phyloP scores from a whole-genome alignment of 148 eudicot species.

The Chenopodium quinoa region DNA sequence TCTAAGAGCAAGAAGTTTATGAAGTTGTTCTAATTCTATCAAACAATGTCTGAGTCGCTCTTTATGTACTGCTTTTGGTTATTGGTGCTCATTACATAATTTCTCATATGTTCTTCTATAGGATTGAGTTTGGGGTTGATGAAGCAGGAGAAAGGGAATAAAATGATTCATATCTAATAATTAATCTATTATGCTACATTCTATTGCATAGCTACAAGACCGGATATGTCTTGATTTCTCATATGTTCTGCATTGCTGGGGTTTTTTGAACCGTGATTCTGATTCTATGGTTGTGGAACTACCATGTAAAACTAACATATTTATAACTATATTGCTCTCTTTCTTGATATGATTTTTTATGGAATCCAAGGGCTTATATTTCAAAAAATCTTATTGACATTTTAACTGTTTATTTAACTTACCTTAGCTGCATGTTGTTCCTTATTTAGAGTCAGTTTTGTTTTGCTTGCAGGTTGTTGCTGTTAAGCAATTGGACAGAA shows the following conservation, averaged over 20 bases:
- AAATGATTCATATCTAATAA: not conserved
- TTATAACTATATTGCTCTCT: not conserved
- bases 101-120: not conserved
- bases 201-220: not conserved
- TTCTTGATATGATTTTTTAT: not conserved
- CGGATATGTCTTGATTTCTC: not conserved
- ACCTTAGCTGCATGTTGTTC: not conserved
- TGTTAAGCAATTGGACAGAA: constrained; percentile 89
- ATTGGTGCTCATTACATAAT: not conserved
- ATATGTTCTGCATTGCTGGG: not conserved
- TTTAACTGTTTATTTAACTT: not conserved
- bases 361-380: not conserved
- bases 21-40: not conserved
- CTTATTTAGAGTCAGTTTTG: constrained; percentile 6
- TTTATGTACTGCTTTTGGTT: not conserved
- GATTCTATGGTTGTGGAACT: not conserved
- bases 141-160: not conserved
- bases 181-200: not conserved
- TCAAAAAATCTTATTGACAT: not conserved
- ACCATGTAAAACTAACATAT: not conserved
- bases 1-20: constrained; percentile 5
- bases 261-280: not conserved
- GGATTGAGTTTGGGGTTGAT: not conserved
- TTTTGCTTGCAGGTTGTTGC: constrained; percentile 65
- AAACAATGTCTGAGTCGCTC: not conserved